A percentile compares a stretch with the other conserved stretches of the same genome.
phyloP scores from a whole-genome alignment of 2,329 filamentous ascomycete species.

The Aspergillus sp. region DNA sequence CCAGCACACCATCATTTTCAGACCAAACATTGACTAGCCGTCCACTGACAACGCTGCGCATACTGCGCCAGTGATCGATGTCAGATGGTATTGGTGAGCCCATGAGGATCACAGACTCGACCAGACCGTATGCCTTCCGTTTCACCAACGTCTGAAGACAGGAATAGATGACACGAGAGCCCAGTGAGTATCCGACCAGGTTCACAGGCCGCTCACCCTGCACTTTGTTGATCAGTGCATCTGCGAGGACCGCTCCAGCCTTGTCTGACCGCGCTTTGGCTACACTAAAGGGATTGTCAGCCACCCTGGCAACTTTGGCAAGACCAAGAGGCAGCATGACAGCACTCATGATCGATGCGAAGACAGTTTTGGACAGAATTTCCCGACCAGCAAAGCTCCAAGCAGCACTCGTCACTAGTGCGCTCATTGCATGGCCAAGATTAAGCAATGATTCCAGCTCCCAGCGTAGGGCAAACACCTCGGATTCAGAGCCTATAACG shows the following conservation, averaged over 20 bases:
- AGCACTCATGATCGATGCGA: slow-evolving; percentile 56
- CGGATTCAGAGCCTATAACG: slow-evolving; percentile 61
- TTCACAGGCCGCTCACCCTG: slow-evolving; percentile 77
- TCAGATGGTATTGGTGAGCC: slow-evolving; percentile 71
- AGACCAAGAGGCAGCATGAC: slow-evolving; percentile 64
- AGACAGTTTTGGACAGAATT: slow-evolving; percentile 63
- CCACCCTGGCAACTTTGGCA: slow-evolving; percentile 56
- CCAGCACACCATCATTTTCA: slow-evolving; percentile 77
- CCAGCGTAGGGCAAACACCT: slow-evolving; percentile 77
- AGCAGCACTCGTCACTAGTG: slow-evolving; percentile 69
- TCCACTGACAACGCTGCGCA: slow-evolving; percentile 71
- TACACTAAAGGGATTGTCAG: slow-evolving; percentile 77
- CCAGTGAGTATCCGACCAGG: slow-evolving; percentile 72
- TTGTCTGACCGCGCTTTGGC: slow-evolving; percentile 71
- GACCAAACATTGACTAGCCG: slow-evolving; percentile 83
- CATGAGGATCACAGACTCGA: slow-evolving; percentile 77
- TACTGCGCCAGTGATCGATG: slow-evolving; percentile 62
- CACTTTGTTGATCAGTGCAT: slow-evolving; percentile 70
- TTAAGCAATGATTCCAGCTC: slow-evolving; percentile 70
- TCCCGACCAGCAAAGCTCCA: slow-evolving; percentile 66
- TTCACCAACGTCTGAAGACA: slow-evolving; percentile 71
- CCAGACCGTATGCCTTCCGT: slow-evolving; percentile 69
- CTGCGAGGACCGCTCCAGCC: slow-evolving; percentile 69
- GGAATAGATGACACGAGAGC: slow-evolving; percentile 71
- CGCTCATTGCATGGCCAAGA: slow-evolving; percentile 68